These are phyloP conservation scores for Ogataea paradorogensis DNA, from an alignment of 805 yeast species.

Conservation along the genomic window DNA sequence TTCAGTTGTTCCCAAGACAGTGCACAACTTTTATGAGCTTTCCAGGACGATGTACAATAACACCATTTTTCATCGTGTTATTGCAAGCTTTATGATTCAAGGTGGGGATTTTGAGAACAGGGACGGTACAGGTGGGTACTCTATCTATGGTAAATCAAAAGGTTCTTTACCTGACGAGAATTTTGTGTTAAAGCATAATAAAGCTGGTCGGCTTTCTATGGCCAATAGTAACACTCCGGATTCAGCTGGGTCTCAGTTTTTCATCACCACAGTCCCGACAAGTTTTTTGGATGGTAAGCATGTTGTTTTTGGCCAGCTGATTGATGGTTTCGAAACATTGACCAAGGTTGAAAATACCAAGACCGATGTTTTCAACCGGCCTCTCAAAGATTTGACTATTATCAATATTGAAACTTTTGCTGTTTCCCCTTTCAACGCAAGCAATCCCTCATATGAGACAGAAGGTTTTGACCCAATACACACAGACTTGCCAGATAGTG, in stretches of 20 bases:
- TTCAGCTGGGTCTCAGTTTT: slow-evolving; percentile 68
- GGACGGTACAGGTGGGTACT: slow-evolving; percentile 73
- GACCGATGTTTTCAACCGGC: slow-evolving; percentile 41
- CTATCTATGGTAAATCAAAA: slow-evolving; percentile 64
- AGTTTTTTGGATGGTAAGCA: slow-evolving; percentile 58
- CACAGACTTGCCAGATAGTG: too few species aligned
- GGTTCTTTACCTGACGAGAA: slow-evolving; percentile 70
- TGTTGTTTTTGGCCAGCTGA: slow-evolving; percentile 78
- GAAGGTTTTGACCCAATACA: background rate
- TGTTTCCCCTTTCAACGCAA: background rate
- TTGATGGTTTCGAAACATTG: slow-evolving; percentile 63
- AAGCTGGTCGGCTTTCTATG: slow-evolving; percentile 46
- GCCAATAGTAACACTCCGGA: slow-evolving; percentile 47
- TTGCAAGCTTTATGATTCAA: slow-evolving; percentile 73
- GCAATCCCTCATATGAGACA: background rate
- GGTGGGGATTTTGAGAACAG: slow-evolving; percentile 78
- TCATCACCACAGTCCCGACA: slow-evolving; percentile 54
- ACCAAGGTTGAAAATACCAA: slow-evolving; percentile 56
- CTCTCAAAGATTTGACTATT: slow-evolving; percentile 37
- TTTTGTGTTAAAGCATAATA: slow-evolving; percentile 45
- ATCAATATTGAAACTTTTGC: background rate
- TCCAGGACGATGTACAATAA: slow-evolving; percentile 49
- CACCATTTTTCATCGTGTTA: slow-evolving; percentile 71
- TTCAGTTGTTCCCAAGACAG: slow-evolving; percentile 61
- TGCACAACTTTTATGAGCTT: slow-evolving; percentile 52